These are phyloP conservation scores for Vickermania spadyakhi DNA, from an alignment of 208 protist genomes.

Conservation along the genomic window DNA sequence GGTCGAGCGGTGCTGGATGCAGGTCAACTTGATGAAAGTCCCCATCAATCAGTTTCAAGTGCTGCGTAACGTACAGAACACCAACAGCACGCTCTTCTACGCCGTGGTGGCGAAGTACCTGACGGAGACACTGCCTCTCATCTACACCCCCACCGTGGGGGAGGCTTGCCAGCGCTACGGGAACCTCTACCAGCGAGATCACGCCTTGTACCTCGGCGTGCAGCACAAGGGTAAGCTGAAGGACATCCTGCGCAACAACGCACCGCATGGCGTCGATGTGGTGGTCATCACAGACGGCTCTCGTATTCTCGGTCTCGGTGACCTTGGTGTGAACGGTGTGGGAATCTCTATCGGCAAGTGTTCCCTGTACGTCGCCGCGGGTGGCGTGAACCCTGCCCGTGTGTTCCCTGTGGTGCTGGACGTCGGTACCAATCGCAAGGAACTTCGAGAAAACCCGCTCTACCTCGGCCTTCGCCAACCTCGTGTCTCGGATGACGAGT, in stretches of 20 bases:
- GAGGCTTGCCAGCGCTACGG: conserved; percentile 76
- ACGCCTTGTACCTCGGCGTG: conserved; percentile 67
- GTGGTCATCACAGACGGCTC: conserved; percentile 89
- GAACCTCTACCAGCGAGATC: conserved; percentile 33
- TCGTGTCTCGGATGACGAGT: conserved; percentile 35
- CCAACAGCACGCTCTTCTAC: conserved; percentile 43
- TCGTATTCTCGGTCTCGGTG: conserved; percentile 86
- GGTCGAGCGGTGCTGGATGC: conserved; percentile 28
- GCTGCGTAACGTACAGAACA: conserved; percentile 29
- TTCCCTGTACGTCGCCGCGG: conserved; percentile 80
- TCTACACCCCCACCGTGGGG: conserved; percentile 78
- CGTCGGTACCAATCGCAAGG: conserved; percentile 78
- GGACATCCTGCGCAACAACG: conserved; percentile 60
- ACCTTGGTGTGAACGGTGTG: conserved; percentile 90
- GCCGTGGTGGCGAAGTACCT: conserved; percentile 25
- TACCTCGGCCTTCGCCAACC: conserved; percentile 63
- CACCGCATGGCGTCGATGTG: conserved; percentile 57
- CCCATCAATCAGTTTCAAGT: conserved; percentile 41
- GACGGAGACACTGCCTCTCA: conserved; percentile 37
- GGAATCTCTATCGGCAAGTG: conserved; percentile 91
- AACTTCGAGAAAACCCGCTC: conserved; percentile 44
- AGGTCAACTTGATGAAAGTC: conserved; percentile 20
- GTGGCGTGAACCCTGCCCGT: conserved; percentile 59
- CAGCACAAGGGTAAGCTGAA: conserved; percentile 49
- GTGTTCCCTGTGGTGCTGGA: conserved; percentile 87